Evolutionary conservation across 2,329 filamentous ascomycete genomes (phyloP).

Genomic region (Sphaerulina vaccinii): DNA sequence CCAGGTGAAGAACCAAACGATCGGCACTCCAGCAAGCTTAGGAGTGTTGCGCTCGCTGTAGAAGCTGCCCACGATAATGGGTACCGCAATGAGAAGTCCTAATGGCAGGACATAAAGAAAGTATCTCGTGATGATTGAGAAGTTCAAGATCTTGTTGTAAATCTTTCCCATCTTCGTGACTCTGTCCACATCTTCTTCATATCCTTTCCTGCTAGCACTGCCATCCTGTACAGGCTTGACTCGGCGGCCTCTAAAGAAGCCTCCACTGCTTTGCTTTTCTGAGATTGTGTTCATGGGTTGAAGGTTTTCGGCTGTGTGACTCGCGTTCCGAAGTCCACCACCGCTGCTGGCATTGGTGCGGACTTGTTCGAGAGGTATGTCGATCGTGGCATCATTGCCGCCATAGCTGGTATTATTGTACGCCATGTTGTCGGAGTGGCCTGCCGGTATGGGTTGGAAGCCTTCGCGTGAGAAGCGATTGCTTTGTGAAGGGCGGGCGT

Average conservation of each 20-base stretch:
- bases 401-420: slow-evolving; percentile 57
- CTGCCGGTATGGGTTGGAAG: slow-evolving; percentile 27
- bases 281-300: slow-evolving; percentile 34
- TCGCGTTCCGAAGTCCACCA: slow-evolving; percentile 41
- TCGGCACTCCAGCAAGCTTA: slow-evolving; percentile 55
- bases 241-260: slow-evolving; percentile 39
- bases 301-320: slow-evolving; percentile 35
- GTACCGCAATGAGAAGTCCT: slow-evolving; percentile 58
- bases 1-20: slow-evolving; percentile 65
- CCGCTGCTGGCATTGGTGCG: slow-evolving; percentile 48
- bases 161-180: slow-evolving; percentile 59
- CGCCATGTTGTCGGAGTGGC: slow-evolving; percentile 24
- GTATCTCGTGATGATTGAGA: slow-evolving; percentile 63
- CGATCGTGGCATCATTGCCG: slow-evolving; percentile 54
- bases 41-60: slow-evolving; percentile 40
- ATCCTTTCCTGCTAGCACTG: slow-evolving; percentile 29
- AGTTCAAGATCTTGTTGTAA: slow-evolving; percentile 61
- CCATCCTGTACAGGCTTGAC: slow-evolving; percentile 37
- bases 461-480: slow-evolving; percentile 36
- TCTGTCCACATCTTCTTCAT: slow-evolving; percentile 53
- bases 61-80: slow-evolving; percentile 60
- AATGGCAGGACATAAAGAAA: slow-evolving; percentile 62
- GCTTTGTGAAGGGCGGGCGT: slow-evolving; percentile 19
- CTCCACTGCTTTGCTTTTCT: slow-evolving; percentile 37
- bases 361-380: slow-evolving; percentile 61